Evolutionary conservation across 1,139 yeast species (phyloP).

Genomic region (Hansenula sp.): DNA sequence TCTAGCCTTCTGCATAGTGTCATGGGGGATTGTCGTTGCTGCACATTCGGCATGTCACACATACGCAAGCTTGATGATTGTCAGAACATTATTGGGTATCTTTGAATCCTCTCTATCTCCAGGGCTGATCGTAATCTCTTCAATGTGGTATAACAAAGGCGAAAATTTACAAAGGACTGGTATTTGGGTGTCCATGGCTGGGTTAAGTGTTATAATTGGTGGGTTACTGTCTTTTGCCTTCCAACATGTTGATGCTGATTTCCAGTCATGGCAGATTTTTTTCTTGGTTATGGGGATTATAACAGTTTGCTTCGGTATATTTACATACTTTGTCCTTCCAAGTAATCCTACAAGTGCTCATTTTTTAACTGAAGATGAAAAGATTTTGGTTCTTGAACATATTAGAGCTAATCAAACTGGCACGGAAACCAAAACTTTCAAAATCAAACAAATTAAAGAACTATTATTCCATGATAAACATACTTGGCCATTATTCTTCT

Average conservation of each 20-base stretch:
- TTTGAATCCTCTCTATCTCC: conserved; percentile 51
- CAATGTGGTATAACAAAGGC: conserved; percentile 41
- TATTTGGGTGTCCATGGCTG: conserved; percentile 47
- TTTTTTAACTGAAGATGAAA: conserved; percentile 46
- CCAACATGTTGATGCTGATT: conserved; percentile 22
- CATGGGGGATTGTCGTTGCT: conserved; percentile 46
- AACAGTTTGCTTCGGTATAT: conserved; percentile 43
- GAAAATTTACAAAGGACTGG: conserved; percentile 45
- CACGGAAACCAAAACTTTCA: conserved; percentile 48
- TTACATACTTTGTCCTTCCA: conserved; percentile 41
- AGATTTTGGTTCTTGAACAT: conserved; percentile 42
- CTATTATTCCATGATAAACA: conserved; percentile 34
- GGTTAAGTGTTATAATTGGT: conserved; percentile 45
- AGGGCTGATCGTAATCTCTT: conserved; percentile 47
- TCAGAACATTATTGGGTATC: conserved; percentile 45
- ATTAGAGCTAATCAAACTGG: conserved; percentile 46
- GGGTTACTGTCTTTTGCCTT: conserved; percentile 45
- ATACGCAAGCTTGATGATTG: conserved; percentile 43
- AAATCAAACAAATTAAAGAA: conserved; percentile 44
- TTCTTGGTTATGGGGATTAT: conserved; percentile 41
- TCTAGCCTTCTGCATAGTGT: conserved; percentile 34
- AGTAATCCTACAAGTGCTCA: conserved; percentile 46
- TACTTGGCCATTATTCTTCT: conserved; percentile 39
- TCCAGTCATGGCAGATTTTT: conserved; percentile 40
- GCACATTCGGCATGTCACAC: conserved; percentile 39